Conservation (phyloP, 2,329 filamentous ascomycete genomes). For the Tolypocladium guangdongense region DNA sequence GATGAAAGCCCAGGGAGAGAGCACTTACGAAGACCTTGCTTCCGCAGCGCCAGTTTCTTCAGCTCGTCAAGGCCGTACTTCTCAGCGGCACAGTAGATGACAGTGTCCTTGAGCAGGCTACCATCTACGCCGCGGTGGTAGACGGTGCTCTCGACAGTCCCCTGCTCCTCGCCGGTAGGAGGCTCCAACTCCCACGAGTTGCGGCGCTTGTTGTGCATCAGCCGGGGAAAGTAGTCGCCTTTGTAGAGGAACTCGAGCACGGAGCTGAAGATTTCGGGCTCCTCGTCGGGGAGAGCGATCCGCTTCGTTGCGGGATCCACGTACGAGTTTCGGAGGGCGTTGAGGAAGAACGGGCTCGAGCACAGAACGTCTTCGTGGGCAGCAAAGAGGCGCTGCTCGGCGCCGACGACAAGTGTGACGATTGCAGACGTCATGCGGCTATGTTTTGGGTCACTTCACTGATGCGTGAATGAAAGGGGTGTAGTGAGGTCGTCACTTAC, state of each 20-base stretch:
- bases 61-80: slow-evolving; percentile 75
- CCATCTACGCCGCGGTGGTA: slow-evolving; percentile 54
- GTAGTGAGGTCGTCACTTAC: slow-evolving; percentile 21
- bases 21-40: slow-evolving; percentile 69
- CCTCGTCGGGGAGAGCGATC: slow-evolving; percentile 72
- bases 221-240: slow-evolving; percentile 80
- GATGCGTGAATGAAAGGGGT: not conserved
- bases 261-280: slow-evolving; percentile 83
- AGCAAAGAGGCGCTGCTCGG: slow-evolving; percentile 76
- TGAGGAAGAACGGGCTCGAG: slow-evolving; percentile 64
- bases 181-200: slow-evolving; percentile 77
- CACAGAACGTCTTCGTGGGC: slow-evolving; percentile 80
- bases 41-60: slow-evolving; percentile 73
- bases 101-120: slow-evolving; percentile 74
- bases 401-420: slow-evolving; percentile 71
- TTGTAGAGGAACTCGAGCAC: slow-evolving; percentile 90
- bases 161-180: slow-evolving; percentile 31
- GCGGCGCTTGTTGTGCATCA: slow-evolving; percentile 70
- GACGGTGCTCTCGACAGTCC: slow-evolving; percentile 51
- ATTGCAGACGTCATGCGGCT: slow-evolving; percentile 56
- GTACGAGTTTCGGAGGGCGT: slow-evolving; percentile 23
- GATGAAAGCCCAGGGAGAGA: not conserved
- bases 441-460: not conserved
- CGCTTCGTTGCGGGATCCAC: slow-evolving; percentile 42
- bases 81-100: slow-evolving; percentile 82